Evolutionary conservation across 2,329 filamentous ascomycete species (phyloP), one percentile per base, ranked within the genome.

Genomic region (Cordyceps fumosorosea): DNA sequence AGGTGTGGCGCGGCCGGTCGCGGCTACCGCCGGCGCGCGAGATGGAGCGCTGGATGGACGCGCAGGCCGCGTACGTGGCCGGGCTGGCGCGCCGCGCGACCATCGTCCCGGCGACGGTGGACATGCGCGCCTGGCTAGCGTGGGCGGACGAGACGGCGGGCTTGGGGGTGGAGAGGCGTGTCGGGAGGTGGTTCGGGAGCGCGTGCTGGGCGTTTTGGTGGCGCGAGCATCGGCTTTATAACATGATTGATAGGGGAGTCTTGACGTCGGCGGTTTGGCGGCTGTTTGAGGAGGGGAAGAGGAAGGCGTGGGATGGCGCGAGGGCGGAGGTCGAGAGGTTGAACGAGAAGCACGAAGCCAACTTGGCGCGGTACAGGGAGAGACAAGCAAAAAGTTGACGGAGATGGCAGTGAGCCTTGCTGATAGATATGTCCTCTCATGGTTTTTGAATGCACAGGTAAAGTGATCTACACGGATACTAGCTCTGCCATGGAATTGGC

Each of bases 91-190:
- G 67, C 11, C 62, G 70, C 2, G 70, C 70, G 18, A 68, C 67
- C 11, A 65, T 68, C 1, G 54, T 66, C 4, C 67, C 69, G 0
- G 71, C 70, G 6, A 68, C 69, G 65, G 69, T 76, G 32, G 66
- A 66, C 26, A 67, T 72, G 62, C 67, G 67, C 45, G 71, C 73
- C 44, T 80, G 76, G 72, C 69, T 77, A 48, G 67, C 63, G 1
- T 80, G 75, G 69, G 71, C 78, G 40, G 73, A 81, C 65, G 61
- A 72, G 32, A 71, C 74, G 20, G 77, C 78, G 1, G 78, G 78
- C 1, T 74, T 75, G 1, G 75, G 75, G 1, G 71, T 78, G 51
- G 64, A 69, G 20, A 72, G 77, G 56, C 71, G 75, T 20, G 68
- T 81, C 14, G 76, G 76, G 3, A 78, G 74, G 71, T 60, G 74